These are phyloP conservation scores for Fusarium sp. DNA, from an alignment of 2,329 filamentous ascomycete species.

Conservation along the genomic window DNA sequence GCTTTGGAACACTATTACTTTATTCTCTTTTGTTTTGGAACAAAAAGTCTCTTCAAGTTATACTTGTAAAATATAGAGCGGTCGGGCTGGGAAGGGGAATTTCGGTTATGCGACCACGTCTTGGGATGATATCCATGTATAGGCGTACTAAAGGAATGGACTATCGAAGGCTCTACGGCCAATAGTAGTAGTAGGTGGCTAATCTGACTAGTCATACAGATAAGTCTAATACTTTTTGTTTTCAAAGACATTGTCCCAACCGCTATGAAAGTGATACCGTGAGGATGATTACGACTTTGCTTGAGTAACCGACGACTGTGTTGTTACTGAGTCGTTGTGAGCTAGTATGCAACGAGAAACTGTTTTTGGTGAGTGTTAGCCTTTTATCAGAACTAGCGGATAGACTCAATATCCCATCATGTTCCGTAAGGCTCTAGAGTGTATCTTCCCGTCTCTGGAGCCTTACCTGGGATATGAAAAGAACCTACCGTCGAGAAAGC, in stretches of 20 bases:
- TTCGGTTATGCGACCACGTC: slow-evolving; percentile 35
- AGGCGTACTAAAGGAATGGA: slow-evolving; percentile 24
- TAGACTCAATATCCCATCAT: too few relatives aligned
- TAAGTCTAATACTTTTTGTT: slow-evolving; percentile 5
- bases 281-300: background rate
- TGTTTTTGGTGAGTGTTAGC: too few relatives aligned
- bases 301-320: background rate
- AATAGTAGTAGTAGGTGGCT: slow-evolving; percentile 1
- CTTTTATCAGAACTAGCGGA: too few relatives aligned
- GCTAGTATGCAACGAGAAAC: too few relatives aligned
- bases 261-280: background rate
- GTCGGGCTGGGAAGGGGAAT: slow-evolving; percentile 18
- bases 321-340: background rate
- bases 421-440: too few relatives aligned
- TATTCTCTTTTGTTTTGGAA: slow-evolving; percentile 15
- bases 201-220: background rate
- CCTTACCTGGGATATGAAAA: too few relatives aligned
- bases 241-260: background rate
- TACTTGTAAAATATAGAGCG: slow-evolving; percentile 37
- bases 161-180: background rate
- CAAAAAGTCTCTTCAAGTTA: slow-evolving; percentile 5
- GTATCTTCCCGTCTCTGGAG: too few relatives aligned
- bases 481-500: too few relatives aligned
- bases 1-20: slow-evolving; percentile 23
- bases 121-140: slow-evolving; percentile 40